phyloP scores from a whole-genome alignment of 2,329 filamentous ascomycete species.

The Penicillium palitans region DNA sequence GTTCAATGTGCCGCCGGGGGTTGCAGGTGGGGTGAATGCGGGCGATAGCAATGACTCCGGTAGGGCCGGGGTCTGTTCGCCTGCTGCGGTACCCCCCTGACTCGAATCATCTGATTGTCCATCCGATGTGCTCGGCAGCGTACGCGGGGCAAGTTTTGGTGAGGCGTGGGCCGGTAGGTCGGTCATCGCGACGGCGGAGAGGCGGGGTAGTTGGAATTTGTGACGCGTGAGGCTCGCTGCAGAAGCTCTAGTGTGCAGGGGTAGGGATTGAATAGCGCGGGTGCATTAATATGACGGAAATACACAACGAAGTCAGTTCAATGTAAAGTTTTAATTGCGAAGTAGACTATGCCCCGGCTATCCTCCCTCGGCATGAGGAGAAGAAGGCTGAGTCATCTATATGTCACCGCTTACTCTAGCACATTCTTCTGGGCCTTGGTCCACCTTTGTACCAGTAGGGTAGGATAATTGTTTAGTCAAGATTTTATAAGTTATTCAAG shows the following conservation, averaged over 20 bases:
- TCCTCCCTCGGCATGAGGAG: slow-evolving; percentile 22
- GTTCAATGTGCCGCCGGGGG: slow-evolving; percentile 41
- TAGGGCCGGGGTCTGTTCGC: slow-evolving; percentile 47
- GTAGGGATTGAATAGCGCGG: not conserved
- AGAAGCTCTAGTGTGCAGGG: not conserved
- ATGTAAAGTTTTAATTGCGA: slow-evolving; percentile 4
- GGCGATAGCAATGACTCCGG: slow-evolving; percentile 57
- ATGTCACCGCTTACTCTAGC: slow-evolving; percentile 30
- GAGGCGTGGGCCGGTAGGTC: slow-evolving; percentile 58
- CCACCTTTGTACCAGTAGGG: not conserved
- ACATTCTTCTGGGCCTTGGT: slow-evolving; percentile 11
- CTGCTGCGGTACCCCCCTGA: slow-evolving; percentile 26
- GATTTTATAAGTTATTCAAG: not conserved
- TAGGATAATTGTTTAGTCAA: not conserved
- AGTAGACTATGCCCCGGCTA: slow-evolving; percentile 9
- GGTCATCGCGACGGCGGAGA: slow-evolving; percentile 45
- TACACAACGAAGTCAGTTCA: slow-evolving; percentile 13
- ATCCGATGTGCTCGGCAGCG: slow-evolving; percentile 20
- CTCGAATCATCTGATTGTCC: slow-evolving; percentile 21
- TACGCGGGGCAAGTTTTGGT: slow-evolving; percentile 48
- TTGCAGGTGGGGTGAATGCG: slow-evolving; percentile 50
- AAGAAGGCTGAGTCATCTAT: slow-evolving; percentile 23
- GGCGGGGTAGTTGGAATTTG: slow-evolving; percentile 9
- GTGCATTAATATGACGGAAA: slow-evolving; percentile 9
- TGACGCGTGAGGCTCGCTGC: slow-evolving; percentile 1